Percentiles rank a stretch among this genome's conserved stretches.
These are phyloP conservation scores for Actinomortierella ambigua DNA, from an alignment of 371 early-diverging fungal genomes.

Conservation along the genomic window DNA sequence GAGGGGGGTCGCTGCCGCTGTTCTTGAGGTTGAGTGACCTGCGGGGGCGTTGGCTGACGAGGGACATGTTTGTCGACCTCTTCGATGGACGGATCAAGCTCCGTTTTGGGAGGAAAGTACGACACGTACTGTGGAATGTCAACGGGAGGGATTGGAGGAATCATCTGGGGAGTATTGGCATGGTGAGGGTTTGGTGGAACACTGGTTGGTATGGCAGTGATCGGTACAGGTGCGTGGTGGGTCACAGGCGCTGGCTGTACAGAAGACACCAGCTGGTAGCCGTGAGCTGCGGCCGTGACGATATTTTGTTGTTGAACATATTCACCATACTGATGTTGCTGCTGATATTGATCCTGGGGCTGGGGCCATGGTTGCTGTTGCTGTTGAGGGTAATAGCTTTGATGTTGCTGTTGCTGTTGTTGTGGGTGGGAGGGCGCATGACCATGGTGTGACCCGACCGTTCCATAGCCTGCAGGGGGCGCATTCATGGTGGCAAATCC, in stretches of 20 bases:
- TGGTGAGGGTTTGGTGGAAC: constrained; percentile 8
- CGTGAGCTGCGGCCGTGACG: constrained; percentile 28
- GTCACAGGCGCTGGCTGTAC: background rate
- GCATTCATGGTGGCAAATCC: constrained; percentile 8
- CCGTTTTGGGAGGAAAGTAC: constrained; percentile 28
- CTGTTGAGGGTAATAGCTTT: background rate
- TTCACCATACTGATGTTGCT: constrained; percentile 20
- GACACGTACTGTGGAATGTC: constrained; percentile 29
- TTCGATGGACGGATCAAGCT: constrained; percentile 11
- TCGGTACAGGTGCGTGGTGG: background rate
- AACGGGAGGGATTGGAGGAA: constrained; percentile 36
- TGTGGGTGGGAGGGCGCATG: constrained; percentile 23
- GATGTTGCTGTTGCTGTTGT: constrained; percentile 18
- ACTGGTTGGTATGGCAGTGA: constrained; percentile 6
- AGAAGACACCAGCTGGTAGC: constrained; percentile 13
- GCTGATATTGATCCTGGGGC: constrained; percentile 8
- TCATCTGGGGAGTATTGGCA: constrained; percentile 34
- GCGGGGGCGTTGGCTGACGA: constrained; percentile 33
- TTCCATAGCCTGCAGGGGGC: background rate
- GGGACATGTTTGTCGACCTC: constrained; percentile 23
- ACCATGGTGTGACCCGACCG: constrained; percentile 9
- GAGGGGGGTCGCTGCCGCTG: background rate
- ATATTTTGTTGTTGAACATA: constrained; percentile 24
- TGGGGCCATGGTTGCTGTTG: constrained; percentile 1
- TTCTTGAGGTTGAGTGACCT: constrained; percentile 8